Evolutionary conservation across 2,329 filamentous ascomycete genomes (phyloP), one percentile per base, ranked within the genome.

Genomic region (Amphichorda felina): DNA sequence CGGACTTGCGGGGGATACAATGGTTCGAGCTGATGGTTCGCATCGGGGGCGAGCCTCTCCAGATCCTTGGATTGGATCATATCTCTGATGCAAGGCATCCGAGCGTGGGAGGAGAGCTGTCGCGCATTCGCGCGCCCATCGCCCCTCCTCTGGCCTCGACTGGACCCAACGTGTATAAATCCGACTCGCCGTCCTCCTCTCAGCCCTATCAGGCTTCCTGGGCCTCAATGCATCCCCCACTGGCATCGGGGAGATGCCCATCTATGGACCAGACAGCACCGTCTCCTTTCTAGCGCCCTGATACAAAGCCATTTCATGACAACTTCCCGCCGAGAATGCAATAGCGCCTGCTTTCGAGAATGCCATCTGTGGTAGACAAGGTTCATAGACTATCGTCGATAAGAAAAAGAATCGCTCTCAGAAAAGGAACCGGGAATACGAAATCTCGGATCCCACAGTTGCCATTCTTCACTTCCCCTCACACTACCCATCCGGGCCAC

Each of bases 361-460:
- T 35, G 34, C 34, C 25, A 28, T 14, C 34, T 16, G 14, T 35
- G 34, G 25, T 29, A 13, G 26, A 30, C 10, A 25, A 17, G 17
- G 14, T 26, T 25, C 24, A 26, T 16, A 18, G 13, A 10, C 26
- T 26, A 17, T 26, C 33, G 21, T 21, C 15, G 33, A 18, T 15
- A 17, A 10, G 13, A 34, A n/a, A 15, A 14, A 16, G 10, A n/a
- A 34, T 16, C 4, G 7, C 24, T 15, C 33, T 8, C 21, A 34
- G 33, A 26, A 16, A 11, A 17, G 29, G 18, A 16, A 31, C 15
- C 29, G 15, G 13, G 10, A 5, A 3, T 11, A 11, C 6, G 21
- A 24, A 24, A 24, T 10, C 6, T 10, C 10, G 6, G 21, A 24
- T 24, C 21, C 6, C 10, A 24, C 21, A 24, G 6, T 24, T 24